Evolutionary conservation across 169 alveolate genomes (phyloP).

Genomic region (Blepharisma undulans): DNA sequence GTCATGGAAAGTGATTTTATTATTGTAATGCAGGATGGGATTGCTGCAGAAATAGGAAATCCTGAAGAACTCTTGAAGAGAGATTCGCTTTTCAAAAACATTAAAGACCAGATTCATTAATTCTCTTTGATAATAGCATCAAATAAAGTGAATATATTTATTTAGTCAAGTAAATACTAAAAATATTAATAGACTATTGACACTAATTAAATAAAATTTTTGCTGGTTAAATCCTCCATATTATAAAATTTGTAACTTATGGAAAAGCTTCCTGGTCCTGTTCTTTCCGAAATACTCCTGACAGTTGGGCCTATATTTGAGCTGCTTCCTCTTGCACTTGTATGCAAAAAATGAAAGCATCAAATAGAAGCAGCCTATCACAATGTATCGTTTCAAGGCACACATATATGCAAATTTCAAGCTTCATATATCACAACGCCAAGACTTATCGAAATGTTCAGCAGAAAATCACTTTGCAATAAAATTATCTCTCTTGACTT

Average conservation of each 20-base stretch:
- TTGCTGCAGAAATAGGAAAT: constrained; percentile 70
- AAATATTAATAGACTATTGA: too few species aligned
- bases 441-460: background rate
- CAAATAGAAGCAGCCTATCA: background rate
- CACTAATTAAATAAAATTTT: too few species aligned
- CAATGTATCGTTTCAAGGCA: background rate
- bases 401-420: background rate
- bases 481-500: background rate
- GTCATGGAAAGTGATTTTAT: constrained; percentile 64
- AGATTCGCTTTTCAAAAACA: background rate
- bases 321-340: background rate
- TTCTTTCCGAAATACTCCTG: background rate
- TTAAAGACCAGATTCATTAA: background rate
- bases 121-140: too few species aligned
- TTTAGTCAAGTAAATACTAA: too few species aligned
- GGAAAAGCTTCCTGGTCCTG: background rate
- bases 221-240: background rate
- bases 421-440: too few species aligned
- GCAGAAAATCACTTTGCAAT: background rate
- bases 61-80: constrained; percentile 66
- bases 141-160: too few species aligned
- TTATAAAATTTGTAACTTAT: background rate
- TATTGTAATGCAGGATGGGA: constrained; percentile 56
- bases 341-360: background rate
- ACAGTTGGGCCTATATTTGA: background rate